A percentile compares a stretch with the other conserved stretches of the same genome.
Conservation (phyloP, 345 rosid species). For the Brassica juncea region DNA sequence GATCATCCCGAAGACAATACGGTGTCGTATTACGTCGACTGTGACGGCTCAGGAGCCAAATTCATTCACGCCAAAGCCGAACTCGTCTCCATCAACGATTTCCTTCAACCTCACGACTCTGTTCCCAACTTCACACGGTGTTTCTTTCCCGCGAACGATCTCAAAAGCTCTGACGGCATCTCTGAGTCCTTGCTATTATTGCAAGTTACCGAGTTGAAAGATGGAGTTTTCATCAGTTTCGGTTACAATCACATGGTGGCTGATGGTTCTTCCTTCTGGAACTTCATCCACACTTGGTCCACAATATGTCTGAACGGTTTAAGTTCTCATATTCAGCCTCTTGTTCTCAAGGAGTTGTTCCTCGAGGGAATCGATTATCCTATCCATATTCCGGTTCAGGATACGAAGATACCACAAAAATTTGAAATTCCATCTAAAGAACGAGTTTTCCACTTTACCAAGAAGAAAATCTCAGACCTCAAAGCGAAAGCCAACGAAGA, state of each 20-base stretch:
- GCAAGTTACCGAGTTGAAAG: constrained; percentile 48
- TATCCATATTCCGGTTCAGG: constrained; percentile 31
- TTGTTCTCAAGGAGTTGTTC: constrained; percentile 36
- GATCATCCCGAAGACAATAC: constrained; percentile 25
- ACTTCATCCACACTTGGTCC: constrained; percentile 52
- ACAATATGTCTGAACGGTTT: constrained; percentile 32
- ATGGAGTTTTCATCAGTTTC: constrained; percentile 47
- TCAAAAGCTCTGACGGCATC: constrained; percentile 23
- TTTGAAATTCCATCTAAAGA: constrained; percentile 12
- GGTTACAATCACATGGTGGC: constrained; percentile 42
- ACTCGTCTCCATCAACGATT: constrained; percentile 35
- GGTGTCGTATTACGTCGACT: constrained; percentile 20
- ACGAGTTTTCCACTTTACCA: constrained; percentile 22
- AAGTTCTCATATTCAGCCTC: not conserved
- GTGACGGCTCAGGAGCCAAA: constrained; percentile 21
- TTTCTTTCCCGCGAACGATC: constrained; percentile 41
- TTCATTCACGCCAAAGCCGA: constrained; percentile 43
- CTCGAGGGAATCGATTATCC: not conserved
- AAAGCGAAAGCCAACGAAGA: constrained; percentile 46
- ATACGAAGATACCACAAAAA: not conserved
- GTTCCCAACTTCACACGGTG: constrained; percentile 26
- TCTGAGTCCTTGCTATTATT: constrained; percentile 43
- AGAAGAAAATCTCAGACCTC: not conserved
- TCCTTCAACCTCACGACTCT: constrained; percentile 31
- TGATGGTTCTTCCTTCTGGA: constrained; percentile 49